Base-by-base conservation (phyloP, 306 rosid species). In the Canavalia gladiata region DNA sequence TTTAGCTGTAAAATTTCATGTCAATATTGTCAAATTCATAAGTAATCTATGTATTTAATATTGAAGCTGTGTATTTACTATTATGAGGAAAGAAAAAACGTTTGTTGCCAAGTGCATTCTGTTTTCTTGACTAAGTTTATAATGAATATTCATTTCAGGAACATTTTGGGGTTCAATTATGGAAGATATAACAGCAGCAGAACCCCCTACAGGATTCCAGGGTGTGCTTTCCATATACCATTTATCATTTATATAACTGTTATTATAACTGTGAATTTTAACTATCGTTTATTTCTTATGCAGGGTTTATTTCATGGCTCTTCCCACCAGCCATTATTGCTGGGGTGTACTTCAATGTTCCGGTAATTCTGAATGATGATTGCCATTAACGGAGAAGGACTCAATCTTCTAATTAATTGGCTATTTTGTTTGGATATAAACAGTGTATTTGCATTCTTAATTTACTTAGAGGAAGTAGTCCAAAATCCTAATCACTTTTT, bases 191-290 rank as follows among this genome's bases (percentile, higher is more conserved):
- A 80, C 58, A 45, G 90, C 89, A 58, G 93, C 86, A 78, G 97
- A 81, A 75, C 90, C 99, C 12, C 98, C 99, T 18, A 91, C 98
- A 1, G 97, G 99, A 72, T 95, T 95, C 84, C 98, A 95, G 71
- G 99, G 99, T 95, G 84, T 28, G 72, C 47, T 56, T 68, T 41
- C 33, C 30, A 50, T 3, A 58, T 57, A 46, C 29, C 62, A 78
- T 69, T 54, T 1, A 28, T 52, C 63, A 31, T 74, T 70, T 59
- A 13, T 57, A 67, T 18, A 52, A 58, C 35, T 68, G 74, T 62
- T 39, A 46, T 57, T 67, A 18, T 56, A 41, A 47, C 28, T 47
- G 1, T 30, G 43, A 49, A 54, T 60, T 25, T 65, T 50, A 25
- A 68, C 5, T 45, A 70, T 54, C 25, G 30, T 72, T 75, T 71